phyloP scores from a whole-genome alignment of 2,329 filamentous ascomycete species.

The Ophiostoma tasmaniense region DNA sequence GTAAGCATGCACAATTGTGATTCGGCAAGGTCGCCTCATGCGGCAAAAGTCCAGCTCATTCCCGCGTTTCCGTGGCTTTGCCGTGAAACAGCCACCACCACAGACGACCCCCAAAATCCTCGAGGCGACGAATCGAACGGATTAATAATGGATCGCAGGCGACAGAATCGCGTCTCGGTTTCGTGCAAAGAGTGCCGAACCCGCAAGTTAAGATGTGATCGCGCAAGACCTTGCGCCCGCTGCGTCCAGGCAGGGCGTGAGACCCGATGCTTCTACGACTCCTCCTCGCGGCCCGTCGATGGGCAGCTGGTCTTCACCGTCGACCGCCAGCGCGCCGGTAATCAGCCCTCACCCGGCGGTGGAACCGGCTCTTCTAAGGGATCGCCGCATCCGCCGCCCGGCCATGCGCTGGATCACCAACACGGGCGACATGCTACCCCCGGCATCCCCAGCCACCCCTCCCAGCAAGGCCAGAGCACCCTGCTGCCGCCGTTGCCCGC shows the following conservation, averaged over 20 bases:
- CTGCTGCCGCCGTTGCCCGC: background rate
- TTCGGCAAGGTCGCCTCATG: background rate
- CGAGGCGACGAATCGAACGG: background rate
- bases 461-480: background rate
- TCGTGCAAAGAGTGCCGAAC: slow-evolving; percentile 6
- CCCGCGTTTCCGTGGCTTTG: background rate
- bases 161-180: slow-evolving; percentile 3
- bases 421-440: too few species aligned
- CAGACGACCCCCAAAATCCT: background rate
- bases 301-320: slow-evolving; percentile 6
- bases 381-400: background rate
- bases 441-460: background rate
- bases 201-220: slow-evolving; percentile 1
- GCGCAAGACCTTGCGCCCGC: background rate
- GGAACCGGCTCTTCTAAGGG: background rate
- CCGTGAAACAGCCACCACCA: slow-evolving; percentile 2
- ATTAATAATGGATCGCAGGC: background rate
- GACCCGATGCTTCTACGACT: slow-evolving; percentile 4
- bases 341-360: background rate
- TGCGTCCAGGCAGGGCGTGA: slow-evolving; percentile 1
- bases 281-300: slow-evolving; percentile 1
- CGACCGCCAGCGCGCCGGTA: background rate
- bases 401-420: background rate
- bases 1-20: background rate
- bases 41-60: background rate